These are phyloP conservation scores for Haplosporangium sp. DNA, from an alignment of 371 early-diverging fungal genomes.

Conservation along the genomic window DNA sequence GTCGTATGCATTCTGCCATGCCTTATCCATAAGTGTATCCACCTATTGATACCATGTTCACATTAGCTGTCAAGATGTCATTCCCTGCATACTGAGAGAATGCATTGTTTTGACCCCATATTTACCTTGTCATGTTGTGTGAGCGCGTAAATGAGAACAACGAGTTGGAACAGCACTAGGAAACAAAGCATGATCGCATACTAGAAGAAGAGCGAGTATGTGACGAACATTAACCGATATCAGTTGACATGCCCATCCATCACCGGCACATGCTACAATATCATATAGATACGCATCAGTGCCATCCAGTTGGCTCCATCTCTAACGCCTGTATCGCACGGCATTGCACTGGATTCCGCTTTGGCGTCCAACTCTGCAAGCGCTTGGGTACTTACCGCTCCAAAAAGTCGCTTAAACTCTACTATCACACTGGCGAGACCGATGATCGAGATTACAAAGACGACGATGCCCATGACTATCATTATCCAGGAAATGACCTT, in stretches of 20 bases:
- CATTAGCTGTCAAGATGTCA: not conserved
- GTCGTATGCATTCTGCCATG: conserved; percentile 40
- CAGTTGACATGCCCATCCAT: not conserved
- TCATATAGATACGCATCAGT: too few relatives aligned
- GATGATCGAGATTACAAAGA: conserved; percentile 19
- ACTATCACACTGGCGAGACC: conserved; percentile 12
- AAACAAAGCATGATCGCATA: conserved; percentile 17
- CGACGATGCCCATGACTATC: conserved; percentile 12
- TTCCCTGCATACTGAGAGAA: not conserved
- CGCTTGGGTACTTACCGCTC: conserved; percentile 10
- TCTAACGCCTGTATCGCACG: not conserved
- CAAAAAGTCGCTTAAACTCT: conserved; percentile 7
- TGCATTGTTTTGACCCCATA: not conserved
- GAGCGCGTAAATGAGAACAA: conserved; percentile 14
- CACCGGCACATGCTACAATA: not conserved
- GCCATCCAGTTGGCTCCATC: too few relatives aligned
- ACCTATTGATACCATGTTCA: conserved; percentile 13
- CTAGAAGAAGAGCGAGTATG: not conserved
- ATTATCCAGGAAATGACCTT: conserved; percentile 18
- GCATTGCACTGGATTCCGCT: not conserved
- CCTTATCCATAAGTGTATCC: conserved; percentile 17
- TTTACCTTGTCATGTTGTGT: conserved; percentile 34
- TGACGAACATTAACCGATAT: not conserved
- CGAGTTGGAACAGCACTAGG: conserved; percentile 20
- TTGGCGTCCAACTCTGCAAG: too few relatives aligned